These are phyloP conservation scores for Pythium periplocum DNA, from an alignment of 352 stramenopile species.

Conservation along the genomic window DNA sequence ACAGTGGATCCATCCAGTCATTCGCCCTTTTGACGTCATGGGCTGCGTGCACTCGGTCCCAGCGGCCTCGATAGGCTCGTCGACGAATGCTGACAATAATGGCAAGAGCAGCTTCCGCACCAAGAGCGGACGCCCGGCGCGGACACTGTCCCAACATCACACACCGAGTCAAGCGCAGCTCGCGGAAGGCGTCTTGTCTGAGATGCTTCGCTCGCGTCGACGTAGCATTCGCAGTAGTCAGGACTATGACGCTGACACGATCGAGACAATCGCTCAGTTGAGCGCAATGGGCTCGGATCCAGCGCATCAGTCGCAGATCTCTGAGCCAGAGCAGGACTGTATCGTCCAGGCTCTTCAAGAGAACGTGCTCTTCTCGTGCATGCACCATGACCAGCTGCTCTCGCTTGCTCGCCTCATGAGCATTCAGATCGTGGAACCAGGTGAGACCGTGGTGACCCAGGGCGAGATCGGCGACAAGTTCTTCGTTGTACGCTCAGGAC, in stretches of 20 bases:
- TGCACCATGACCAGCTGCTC: slow-evolving; percentile 67
- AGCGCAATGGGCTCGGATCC: slow-evolving; percentile 1
- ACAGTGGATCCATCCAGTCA: too few relatives aligned
- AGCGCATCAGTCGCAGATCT: slow-evolving; percentile 11
- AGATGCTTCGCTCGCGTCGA: slow-evolving; percentile 40
- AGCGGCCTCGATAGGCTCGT: too few relatives aligned
- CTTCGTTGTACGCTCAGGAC: slow-evolving; percentile 51
- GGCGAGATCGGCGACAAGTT: slow-evolving; percentile 80
- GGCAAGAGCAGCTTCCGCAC: neutral
- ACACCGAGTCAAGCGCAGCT: slow-evolving; percentile 37
- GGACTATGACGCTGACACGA: slow-evolving; percentile 22
- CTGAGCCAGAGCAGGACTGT: slow-evolving; percentile 25
- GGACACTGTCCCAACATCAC: slow-evolving; percentile 2
- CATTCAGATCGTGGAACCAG: slow-evolving; percentile 64
- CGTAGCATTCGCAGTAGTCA: slow-evolving; percentile 33
- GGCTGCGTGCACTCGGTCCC: slow-evolving; percentile 10
- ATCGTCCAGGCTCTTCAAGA: slow-evolving; percentile 58
- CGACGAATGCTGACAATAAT: too few relatives aligned
- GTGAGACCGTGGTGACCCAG: slow-evolving; percentile 72
- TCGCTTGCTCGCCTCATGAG: slow-evolving; percentile 68
- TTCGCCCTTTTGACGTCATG: neutral
- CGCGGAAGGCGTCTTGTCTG: slow-evolving; percentile 35
- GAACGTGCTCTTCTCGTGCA: slow-evolving; percentile 79
- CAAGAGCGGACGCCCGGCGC: slow-evolving; percentile 1
- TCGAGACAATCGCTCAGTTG: slow-evolving; percentile 24